Evolutionary conservation across 768 basidiomycete genomes (phyloP), one percentile per base, ranked within the genome.

Genomic region (Kwoniella europaea): DNA sequence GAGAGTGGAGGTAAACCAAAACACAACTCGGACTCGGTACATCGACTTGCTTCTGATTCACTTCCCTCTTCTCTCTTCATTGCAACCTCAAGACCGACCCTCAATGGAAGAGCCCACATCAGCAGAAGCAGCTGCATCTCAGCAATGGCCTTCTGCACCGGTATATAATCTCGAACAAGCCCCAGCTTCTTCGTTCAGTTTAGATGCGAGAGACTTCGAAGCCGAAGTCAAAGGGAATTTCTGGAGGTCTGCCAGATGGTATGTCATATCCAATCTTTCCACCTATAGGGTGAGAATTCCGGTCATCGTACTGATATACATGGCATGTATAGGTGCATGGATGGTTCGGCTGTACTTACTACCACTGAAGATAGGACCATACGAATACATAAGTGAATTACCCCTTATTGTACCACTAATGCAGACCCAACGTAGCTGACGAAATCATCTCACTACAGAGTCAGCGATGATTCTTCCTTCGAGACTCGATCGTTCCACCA

Each of bases 361-460:
- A 88, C 90, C 46, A 90, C 89, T 73, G 93, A 96, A 81, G 88
- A 92, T 74, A 84, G 90, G 24, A 85, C 86, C 0, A 86, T 92
- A 54, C 88, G 90, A 53, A 75, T 88, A 55, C 70, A 86, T 41
- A 71, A 85, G 90, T 80, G 16, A n/a, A 29, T 22, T 42, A 20
- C 15, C 46, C 2, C 12, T 63, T 10, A 4, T 24, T 12, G 6
- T 16, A 3, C n/a, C 18, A 5, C 12, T 61, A 27, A 22, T 62
- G 24, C 57, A 24, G 20, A 9, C 13, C 35, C 18, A 6, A 35
- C 35, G 35, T 16, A 50, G 22, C 20, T 42, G 56, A n/a, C n/a
- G 29, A n/a, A n/a, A 12, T 50, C 62, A 62, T n/a, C 44, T 55
- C 46, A 9, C 15, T 20, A 59, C 22, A 43, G 58, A 59, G 44